Base-by-base conservation (phyloP, 768 basidiomycete genomes). In the Scleroderma citrinum region DNA sequence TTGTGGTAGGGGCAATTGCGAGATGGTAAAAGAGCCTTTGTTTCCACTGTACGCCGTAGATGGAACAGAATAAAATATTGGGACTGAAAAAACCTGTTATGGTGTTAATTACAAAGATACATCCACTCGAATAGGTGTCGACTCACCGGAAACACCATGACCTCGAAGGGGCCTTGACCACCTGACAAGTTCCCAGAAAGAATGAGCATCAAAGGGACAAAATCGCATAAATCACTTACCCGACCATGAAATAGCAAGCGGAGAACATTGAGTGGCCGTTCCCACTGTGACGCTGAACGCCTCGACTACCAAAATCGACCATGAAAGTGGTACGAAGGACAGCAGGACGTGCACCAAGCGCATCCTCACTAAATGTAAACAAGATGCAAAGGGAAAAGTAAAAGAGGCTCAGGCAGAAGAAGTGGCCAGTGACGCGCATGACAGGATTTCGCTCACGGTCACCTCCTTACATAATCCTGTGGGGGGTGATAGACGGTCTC, bases 191-290 rank as follows among this genome's bases (percentile, higher is more conserved):
- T 13, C 19, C 42, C 32, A 10, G 32, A 17, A 39, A 51, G 38
- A 37, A 47, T 32, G 39, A 24, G 37, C 32, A 32, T 16, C 21
- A 26, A 23, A 13, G 32, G 12, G 41, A 12, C 16, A 7, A 38
- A 29, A 37, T 14, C 21, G n/a, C 51, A 44, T 19, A 26, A 31
- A n/a, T 24, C 21, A 50, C 71, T 59, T 58, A 83, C 87, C 85
- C 49, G 70, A 68, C 85, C 85, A 87, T 29, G 74, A 70, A 45
- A 90, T 56, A 39, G 64, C 59, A n/a, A 87, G 64, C 59, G 76
- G 62, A 53, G 79, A 85, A 59, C 87, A 90, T 60, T 82, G 67
- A 0, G 80, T 73, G 5, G 82, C 76, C 51, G 26, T 68, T 65
- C 59, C 80, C 75, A 52, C 70, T 60, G 70, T 55, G 24, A 86